These are phyloP conservation scores for Candida ponderosae DNA, from an alignment of 805 yeast species.

Conservation along the genomic window DNA sequence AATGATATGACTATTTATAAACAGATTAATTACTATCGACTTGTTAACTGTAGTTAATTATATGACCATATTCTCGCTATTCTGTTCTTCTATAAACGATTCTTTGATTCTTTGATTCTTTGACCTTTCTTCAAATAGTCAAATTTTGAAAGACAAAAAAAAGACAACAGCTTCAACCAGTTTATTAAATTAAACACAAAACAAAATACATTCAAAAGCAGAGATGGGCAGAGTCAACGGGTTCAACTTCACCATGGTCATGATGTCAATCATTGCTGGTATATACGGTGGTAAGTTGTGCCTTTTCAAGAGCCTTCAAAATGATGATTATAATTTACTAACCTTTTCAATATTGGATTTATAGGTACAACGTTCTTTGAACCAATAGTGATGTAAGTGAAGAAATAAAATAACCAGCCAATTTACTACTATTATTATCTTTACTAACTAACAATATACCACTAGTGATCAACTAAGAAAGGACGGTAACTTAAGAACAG, in stretches of 20 bases:
- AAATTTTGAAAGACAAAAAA: no score
- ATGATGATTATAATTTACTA: not conserved
- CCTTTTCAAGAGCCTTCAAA: not conserved
- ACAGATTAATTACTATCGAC: no score
- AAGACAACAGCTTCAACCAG: no score
- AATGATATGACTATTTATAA: no score
- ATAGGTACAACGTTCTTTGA: slow-evolving; percentile 61
- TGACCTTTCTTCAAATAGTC: no score
- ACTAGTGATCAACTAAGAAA: slow-evolving; percentile 51
- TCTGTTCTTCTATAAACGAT: no score
- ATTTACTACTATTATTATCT: slow-evolving; percentile 1
- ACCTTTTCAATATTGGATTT: slow-evolving; percentile 1
- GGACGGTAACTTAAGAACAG: slow-evolving; percentile 58
- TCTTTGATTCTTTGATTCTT: no score
- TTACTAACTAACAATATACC: slow-evolving; percentile 2
- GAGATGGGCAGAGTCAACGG: slow-evolving; percentile 19
- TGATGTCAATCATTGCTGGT: slow-evolving; percentile 27
- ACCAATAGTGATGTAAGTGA: slow-evolving; percentile 59
- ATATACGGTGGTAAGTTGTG: slow-evolving; percentile 31
- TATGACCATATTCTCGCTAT: no score
- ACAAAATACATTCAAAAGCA: no score
- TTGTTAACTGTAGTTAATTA: no score
- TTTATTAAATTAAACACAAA: no score
- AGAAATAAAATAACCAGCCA: not conserved
- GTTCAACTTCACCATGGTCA: slow-evolving; percentile 18